Conservation (phyloP, 2,329 filamentous ascomycete genomes). For the Colletotrichum costaricense region DNA sequence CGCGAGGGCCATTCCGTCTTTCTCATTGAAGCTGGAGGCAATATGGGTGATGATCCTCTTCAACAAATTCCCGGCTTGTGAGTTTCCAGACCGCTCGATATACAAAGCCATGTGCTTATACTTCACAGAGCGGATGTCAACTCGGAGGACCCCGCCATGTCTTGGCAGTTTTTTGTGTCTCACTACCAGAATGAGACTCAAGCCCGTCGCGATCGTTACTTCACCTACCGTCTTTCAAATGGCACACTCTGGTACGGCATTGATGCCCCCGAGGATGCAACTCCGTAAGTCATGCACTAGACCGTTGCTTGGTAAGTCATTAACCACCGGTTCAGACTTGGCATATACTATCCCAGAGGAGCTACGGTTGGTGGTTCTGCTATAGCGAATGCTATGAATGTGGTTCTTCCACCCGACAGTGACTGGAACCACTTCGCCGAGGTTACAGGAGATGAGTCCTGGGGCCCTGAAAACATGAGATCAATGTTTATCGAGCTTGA, state of each 20-base stretch:
- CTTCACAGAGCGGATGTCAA: no score
- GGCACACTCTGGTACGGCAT: slow-evolving; percentile 35
- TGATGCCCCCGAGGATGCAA: slow-evolving; percentile 22
- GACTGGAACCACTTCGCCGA: slow-evolving; percentile 20
- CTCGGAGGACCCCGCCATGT: slow-evolving; percentile 1
- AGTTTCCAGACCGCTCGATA: no score
- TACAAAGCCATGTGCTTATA: no score
- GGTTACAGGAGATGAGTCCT: not conserved
- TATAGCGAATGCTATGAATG: slow-evolving; percentile 27
- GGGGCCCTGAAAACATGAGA: not conserved
- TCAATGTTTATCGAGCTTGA: no score
- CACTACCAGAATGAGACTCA: slow-evolving; percentile 36
- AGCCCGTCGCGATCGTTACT: slow-evolving; percentile 28
- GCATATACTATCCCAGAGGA: slow-evolving; percentile 23
- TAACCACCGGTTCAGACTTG: no score
- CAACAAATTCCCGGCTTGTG: no score
- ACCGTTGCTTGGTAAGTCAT: no score
- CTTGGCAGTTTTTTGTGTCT: slow-evolving; percentile 37
- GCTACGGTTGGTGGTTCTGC: slow-evolving; percentile 27
- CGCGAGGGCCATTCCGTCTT: no score
- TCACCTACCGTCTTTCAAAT: slow-evolving; percentile 31
- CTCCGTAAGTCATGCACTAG: no score
- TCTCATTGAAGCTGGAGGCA: no score
- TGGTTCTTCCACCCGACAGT: slow-evolving; percentile 14
- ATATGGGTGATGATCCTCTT: no score